Base-by-base conservation (phyloP, 305 asterid species). In the Fraxinus nigra region DNA sequence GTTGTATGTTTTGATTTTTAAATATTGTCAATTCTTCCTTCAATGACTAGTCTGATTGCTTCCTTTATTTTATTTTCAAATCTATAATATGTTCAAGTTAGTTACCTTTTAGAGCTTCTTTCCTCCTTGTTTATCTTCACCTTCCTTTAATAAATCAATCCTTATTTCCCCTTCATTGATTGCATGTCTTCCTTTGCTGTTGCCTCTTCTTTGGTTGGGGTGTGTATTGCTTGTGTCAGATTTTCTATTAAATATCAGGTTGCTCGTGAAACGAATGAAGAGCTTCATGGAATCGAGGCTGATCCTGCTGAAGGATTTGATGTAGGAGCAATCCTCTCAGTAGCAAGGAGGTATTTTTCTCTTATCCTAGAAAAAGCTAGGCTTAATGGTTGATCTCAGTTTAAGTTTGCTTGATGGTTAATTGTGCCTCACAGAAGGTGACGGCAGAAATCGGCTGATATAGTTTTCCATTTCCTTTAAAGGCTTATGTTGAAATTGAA, bases 251-350 rank as follows among this genome's bases (percentile, higher is more conserved):
- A 85, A 79, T 26, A 83, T 82, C 74, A 97, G 99, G 97, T 97
- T 89, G 98, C 98, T 75, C 92, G 98, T 79, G 99, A 95, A 87
- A 97, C 98, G 84, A 97, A 97, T 85, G 99, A 93, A 59, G 98
- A 93, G 86, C 99, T 97, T 84, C 94, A 92, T 80, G 94, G 92
- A 35, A 92, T 91, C 85, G 91, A 91, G 87, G 97, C 98, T 87
- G 93, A 86, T 80, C 97, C 98, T 78, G 90, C 93, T 72, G 98
- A 92, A 85, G 98, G 93, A 56, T 95, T 93, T 86, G 95, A 90
- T 87, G 98, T 97, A 43, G 94, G 97, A 85, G 87, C 97, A 79
- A 92, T 97, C 87, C 98, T 97, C 22, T 82, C 94, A 5, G 94
- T 95, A 79, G 97, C 97, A 78, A 92, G 95, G 92, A 92, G 95